Evolutionary conservation across 2,329 filamentous ascomycete species (phyloP).

Genomic region (Aspergillus ochraceus): DNA sequence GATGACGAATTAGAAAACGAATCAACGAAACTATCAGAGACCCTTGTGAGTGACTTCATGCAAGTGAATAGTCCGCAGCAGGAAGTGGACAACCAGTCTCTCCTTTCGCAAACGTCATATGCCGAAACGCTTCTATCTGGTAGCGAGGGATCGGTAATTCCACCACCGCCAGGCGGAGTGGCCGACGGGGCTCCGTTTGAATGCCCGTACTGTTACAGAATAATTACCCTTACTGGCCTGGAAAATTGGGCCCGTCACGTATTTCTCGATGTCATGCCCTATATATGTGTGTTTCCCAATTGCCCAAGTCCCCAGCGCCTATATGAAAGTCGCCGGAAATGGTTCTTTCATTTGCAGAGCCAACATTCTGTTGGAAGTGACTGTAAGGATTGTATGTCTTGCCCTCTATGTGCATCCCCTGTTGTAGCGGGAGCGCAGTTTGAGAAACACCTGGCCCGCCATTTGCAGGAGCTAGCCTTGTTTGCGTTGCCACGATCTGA

Average conservation of each 20-base stretch:
- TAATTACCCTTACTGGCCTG: background rate
- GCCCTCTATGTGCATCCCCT: background rate
- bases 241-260: background rate
- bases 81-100: background rate
- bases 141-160: background rate
- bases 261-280: background rate
- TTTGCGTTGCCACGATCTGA: constrained; percentile 15
- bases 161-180: background rate
- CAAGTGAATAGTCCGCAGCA: background rate
- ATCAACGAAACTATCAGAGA: background rate
- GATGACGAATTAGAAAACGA: background rate
- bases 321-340: background rate
- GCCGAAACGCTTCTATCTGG: background rate
- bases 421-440: background rate
- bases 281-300: background rate
- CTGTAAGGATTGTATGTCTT: background rate
- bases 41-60: background rate
- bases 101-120: background rate
- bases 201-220: background rate
- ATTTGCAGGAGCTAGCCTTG: constrained; percentile 24
- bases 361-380: background rate
- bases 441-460: constrained; percentile 19
- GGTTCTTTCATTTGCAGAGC: background rate
- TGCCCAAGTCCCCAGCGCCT: background rate
- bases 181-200: background rate